A percentile compares a stretch with the other conserved stretches of the same genome.
Evolutionary conservation across 2,329 filamentous ascomycete species (phyloP).

Genomic region (Microcyclospora tardicrescens): DNA sequence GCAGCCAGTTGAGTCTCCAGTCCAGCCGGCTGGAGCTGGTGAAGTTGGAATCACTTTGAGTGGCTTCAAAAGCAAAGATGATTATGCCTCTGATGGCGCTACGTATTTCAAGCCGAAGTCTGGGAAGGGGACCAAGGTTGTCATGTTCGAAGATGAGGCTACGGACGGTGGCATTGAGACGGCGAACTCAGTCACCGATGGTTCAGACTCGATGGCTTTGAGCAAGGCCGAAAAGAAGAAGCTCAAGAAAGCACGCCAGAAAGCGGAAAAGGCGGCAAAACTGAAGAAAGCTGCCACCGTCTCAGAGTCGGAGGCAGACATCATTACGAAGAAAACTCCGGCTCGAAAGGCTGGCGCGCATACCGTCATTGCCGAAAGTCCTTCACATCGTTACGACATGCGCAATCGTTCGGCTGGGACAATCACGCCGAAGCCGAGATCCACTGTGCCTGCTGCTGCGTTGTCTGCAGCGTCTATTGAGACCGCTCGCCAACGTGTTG

Average conservation of each 20-base stretch:
- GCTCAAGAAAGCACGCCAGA: slow-evolving; percentile 17
- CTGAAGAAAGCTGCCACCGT: slow-evolving; percentile 14
- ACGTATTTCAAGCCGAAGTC: slow-evolving; percentile 12
- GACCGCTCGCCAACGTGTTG: slow-evolving; percentile 4
- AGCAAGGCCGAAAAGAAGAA: slow-evolving; percentile 27
- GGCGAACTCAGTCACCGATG: slow-evolving; percentile 7
- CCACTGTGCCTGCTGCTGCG: neutral
- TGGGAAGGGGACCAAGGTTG: neutral
- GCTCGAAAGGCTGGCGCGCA: slow-evolving; percentile 26
- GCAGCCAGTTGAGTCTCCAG: slow-evolving; percentile 1
- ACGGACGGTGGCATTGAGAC: slow-evolving; percentile 8
- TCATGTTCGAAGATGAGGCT: slow-evolving; percentile 8
- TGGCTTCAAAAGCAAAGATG: slow-evolving; percentile 13
- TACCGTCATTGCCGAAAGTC: slow-evolving; percentile 2
- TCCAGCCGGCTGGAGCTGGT: slow-evolving; percentile 1
- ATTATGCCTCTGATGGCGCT: slow-evolving; percentile 34
- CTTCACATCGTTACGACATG: slow-evolving; percentile 1
- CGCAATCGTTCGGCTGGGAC: neutral
- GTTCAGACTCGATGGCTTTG: slow-evolving; percentile 13
- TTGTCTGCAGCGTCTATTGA: slow-evolving; percentile 1
- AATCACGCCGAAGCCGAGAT: neutral
- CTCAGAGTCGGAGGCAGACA: slow-evolving; percentile 24
- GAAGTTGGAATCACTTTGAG: neutral
- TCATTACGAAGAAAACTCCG: slow-evolving; percentile 16
- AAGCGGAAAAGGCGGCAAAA: slow-evolving; percentile 11